Base-by-base conservation (phyloP, 208 protist genomes). In the Leishmania arabica region DNA sequence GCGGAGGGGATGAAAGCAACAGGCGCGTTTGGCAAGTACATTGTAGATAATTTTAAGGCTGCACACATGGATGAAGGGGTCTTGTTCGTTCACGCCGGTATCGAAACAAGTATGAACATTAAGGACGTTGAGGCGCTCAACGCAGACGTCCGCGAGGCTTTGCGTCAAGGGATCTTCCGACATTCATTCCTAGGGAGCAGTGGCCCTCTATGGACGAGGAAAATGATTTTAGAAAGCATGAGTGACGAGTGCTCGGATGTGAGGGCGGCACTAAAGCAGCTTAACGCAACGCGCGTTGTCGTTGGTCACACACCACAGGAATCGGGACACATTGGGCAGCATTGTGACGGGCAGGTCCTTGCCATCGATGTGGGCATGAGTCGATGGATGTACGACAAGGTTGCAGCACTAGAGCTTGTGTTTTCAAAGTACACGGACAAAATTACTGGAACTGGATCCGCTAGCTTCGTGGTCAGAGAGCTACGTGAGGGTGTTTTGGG, bases 231-330 rank as follows among this genome's bases (percentile, higher is more conserved):
- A 45, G 85, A 90, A 31, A 92, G 91, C 11, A 88, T 88, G 80
- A 84, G 78, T 37, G 86, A 78, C 53, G 69, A 87, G n/a, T 97
- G 93, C 64, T 64, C 80, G 1, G 78, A 85, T 49, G 82, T 94
- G 17, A 27, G 81, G 65, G 79, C 79, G 34, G 83, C 86, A 4
- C 82, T 93, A 19, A 42, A 75, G 21, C 73, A 75, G 27, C 79
- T 91, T 49, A 83, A 89, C 73, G 89, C 75, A 11, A 65, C 89
- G 40, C 73, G 84, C 53, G 90, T 97, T 70, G 90, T 97, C 65
- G 91, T 97, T 31, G 93, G 93, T 34, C 93, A 97, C 66, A 97
- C 93, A 31, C 88, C 91, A 6, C 85, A 94, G 76, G 72, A 76
- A 1, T 86, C 81, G 17, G 92, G 93, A 0, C 84, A 88, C 62